Evolutionary conservation across 2,329 filamentous ascomycete species (phyloP).

Genomic region (Alternaria sp.): DNA sequence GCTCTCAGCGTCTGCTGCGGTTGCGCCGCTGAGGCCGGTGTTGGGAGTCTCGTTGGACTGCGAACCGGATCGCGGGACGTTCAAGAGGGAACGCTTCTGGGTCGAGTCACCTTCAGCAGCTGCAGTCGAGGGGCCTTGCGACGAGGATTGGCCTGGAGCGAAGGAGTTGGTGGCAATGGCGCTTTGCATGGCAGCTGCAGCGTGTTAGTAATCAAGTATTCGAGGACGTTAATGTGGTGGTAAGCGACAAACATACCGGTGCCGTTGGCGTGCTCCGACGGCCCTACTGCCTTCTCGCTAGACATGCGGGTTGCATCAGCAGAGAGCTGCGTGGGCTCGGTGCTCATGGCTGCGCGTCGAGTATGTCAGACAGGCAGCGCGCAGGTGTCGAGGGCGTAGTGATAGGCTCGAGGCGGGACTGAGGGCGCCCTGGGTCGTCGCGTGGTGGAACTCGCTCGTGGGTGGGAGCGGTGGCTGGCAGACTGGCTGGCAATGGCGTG

Average conservation of each 20-base stretch:
- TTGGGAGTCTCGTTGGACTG: conserved; percentile 43
- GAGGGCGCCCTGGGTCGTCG: conserved; percentile 10
- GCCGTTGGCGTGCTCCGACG: conserved; percentile 42
- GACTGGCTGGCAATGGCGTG: conserved; percentile 22
- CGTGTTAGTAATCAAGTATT: neutral
- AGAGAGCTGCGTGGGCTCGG: conserved; percentile 36
- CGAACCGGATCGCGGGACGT: conserved; percentile 43
- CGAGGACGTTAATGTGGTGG: neutral
- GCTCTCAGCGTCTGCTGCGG: conserved; percentile 55
- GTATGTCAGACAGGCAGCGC: conserved; percentile 22
- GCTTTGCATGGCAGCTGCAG: conserved; percentile 4
- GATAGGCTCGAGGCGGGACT: conserved; percentile 19
- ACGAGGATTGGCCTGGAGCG: conserved; percentile 33
- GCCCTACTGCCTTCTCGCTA: conserved; percentile 35
- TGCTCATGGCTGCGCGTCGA: conserved; percentile 46
- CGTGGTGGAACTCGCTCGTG: conserved; percentile 21
- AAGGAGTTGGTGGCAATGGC: conserved; percentile 18
- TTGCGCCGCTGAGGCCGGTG: conserved; percentile 53
- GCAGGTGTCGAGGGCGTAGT: conserved; percentile 12
- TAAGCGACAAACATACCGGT: conserved; percentile 37
- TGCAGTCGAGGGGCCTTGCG: conserved; percentile 32
- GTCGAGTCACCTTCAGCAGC: conserved; percentile 36
- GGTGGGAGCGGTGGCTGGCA: conserved; percentile 17
- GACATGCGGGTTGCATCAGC: conserved; percentile 36
- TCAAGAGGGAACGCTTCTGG: conserved; percentile 47